Evolutionary conservation across 2,329 filamentous ascomycete genomes (phyloP).

Genomic region (Tricladium varicosporioides): DNA sequence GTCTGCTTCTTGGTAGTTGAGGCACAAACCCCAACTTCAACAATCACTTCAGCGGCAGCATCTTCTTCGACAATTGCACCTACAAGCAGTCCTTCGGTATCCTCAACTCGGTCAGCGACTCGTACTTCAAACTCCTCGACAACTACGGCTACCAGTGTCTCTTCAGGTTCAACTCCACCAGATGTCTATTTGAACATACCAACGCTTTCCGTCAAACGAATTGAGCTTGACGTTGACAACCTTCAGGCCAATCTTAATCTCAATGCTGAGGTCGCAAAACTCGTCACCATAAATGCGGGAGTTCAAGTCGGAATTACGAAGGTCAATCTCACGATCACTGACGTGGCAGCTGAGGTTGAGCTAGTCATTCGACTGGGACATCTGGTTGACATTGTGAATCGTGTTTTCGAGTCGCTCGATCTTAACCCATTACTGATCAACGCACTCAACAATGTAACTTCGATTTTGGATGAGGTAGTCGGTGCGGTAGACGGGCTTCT

Average conservation of each 20-base stretch:
- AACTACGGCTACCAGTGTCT: conserved; percentile 2
- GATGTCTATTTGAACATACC: conserved; percentile 59
- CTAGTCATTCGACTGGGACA: conserved; percentile 58
- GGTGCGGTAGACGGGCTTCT: conserved; percentile 58
- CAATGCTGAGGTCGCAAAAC: conserved; percentile 55
- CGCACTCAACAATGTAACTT: conserved; percentile 51
- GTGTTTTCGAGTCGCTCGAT: conserved; percentile 57
- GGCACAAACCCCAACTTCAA: not conserved
- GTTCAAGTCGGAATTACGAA: conserved; percentile 45
- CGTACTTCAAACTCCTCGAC: conserved; percentile 2
- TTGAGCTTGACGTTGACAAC: conserved; percentile 60
- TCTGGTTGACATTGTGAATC: conserved; percentile 59
- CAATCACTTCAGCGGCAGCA: conserved; percentile 25
- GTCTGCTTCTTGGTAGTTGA: not conserved
- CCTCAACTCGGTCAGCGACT: not conserved
- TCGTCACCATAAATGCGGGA: conserved; percentile 52
- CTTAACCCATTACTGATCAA: conserved; percentile 60
- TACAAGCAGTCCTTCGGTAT: not conserved
- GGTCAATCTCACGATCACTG: conserved; percentile 60
- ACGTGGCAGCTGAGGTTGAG: conserved; percentile 58
- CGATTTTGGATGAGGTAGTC: conserved; percentile 51
- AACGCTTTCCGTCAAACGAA: conserved; percentile 55
- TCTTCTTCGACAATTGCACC: conserved; percentile 2
- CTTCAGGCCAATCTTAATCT: conserved; percentile 58
- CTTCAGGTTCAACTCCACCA: conserved; percentile 39